Evolutionary conservation across 225 moss, liverwort and hornwort genomes (phyloP).

Genomic region (Ulota crispa): DNA sequence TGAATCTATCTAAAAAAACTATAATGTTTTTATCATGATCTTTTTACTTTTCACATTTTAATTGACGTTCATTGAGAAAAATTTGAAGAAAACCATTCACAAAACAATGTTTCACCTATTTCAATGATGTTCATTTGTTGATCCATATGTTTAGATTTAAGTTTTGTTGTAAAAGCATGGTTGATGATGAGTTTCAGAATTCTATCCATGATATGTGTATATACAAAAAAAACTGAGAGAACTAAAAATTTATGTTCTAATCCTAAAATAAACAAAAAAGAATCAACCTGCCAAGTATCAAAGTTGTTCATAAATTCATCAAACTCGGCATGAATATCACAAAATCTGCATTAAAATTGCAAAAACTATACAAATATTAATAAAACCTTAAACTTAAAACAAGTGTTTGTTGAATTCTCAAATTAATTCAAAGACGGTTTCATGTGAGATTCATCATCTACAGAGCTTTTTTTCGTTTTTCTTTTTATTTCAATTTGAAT

Average conservation of each 20-base stretch:
- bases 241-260: no score
- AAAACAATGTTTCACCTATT: rapidly evolving
- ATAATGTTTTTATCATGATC: rapidly evolving
- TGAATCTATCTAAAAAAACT: rapidly evolving
- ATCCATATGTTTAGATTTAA: background rate
- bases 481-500: background rate
- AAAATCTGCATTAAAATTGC: slow-evolving; percentile 13
- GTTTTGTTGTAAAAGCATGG: rapidly evolving
- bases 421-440: background rate
- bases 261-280: background rate
- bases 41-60: rapidly evolving
- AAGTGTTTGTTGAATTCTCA: background rate
- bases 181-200: background rate
- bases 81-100: background rate
- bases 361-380: rapidly evolving
- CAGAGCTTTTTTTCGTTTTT: no score
- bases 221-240: no score
- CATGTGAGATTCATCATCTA: no score
- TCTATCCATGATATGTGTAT: no score
- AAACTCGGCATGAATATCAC: slow-evolving; percentile 28
- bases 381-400: background rate
- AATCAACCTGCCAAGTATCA: slow-evolving; percentile 46
- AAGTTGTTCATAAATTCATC: slow-evolving; percentile 34
- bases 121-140: background rate
- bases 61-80: background rate